Evolutionary conservation across 2,329 filamentous ascomycete genomes (phyloP).

Genomic region (Pseudogymnoascus sp.): DNA sequence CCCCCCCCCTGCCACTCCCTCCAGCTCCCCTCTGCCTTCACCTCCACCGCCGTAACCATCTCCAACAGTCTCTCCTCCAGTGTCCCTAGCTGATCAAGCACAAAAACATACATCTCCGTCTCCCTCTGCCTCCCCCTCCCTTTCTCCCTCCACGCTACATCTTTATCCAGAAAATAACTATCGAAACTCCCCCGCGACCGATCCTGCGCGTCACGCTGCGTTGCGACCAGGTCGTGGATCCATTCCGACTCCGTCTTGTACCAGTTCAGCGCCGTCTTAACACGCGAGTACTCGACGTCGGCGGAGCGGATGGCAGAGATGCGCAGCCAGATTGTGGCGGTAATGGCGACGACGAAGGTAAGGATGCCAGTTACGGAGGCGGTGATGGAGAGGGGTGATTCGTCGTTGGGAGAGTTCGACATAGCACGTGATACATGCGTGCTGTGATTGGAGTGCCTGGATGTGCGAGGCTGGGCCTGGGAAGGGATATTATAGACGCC

Average conservation of each 20-base stretch:
- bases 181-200: neutral
- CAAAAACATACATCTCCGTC: constrained; percentile 40
- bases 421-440: constrained; percentile 10
- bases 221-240: constrained; percentile 34
- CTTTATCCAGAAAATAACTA: neutral
- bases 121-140: constrained; percentile 15
- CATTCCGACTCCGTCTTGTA: constrained; percentile 40
- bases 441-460: neutral
- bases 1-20: constrained; percentile 16
- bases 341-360: constrained; percentile 39
- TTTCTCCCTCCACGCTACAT: neutral
- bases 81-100: constrained; percentile 38
- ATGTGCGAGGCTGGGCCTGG: neutral
- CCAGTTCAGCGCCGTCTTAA: constrained; percentile 39
- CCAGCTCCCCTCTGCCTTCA: constrained; percentile 19
- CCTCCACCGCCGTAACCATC: constrained; percentile 36
- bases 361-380: constrained; percentile 38
- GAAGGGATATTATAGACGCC: neutral
- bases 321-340: constrained; percentile 36
- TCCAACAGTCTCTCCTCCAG: constrained; percentile 38
- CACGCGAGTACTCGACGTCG: constrained; percentile 39
- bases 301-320: constrained; percentile 39
- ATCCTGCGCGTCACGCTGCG: constrained; percentile 14
- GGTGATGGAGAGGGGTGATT: constrained; percentile 38
- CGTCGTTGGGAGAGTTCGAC: constrained; percentile 16